Percentiles rank a stretch among this genome's conserved stretches.
Conservation (phyloP, 352 stramenopile genomes). For the Pythium myriotylum region DNA sequence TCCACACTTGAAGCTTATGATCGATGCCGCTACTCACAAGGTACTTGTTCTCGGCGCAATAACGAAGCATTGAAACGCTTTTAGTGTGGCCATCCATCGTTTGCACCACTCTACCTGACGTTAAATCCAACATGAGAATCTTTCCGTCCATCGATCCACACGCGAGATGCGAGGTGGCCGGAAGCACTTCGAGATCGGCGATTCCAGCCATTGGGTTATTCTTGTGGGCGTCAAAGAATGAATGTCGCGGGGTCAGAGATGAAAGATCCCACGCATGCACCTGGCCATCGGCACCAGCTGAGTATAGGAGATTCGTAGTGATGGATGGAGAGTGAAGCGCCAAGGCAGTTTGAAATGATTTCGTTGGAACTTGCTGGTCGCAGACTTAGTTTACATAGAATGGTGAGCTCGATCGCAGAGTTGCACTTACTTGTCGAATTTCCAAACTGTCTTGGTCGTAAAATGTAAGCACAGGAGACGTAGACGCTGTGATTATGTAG, state of each 20-base stretch:
- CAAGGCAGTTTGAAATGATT: slow-evolving; percentile 41
- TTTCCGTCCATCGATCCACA: slow-evolving; percentile 49
- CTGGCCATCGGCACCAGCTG: slow-evolving; percentile 39
- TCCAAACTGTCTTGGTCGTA: slow-evolving; percentile 53
- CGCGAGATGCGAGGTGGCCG: slow-evolving; percentile 38
- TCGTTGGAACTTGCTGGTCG: slow-evolving; percentile 51
- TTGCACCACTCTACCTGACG: slow-evolving; percentile 29
- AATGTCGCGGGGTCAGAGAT: slow-evolving; percentile 33
- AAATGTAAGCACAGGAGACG: slow-evolving; percentile 52
- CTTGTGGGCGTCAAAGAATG: slow-evolving; percentile 37
- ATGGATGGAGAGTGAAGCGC: slow-evolving; percentile 13
- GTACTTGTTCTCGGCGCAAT: slow-evolving; percentile 50
- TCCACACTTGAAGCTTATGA: slow-evolving; percentile 63
- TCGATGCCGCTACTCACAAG: slow-evolving; percentile 58
- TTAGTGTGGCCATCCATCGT: slow-evolving; percentile 44
- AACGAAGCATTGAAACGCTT: slow-evolving; percentile 48
- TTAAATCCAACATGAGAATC: slow-evolving; percentile 63
- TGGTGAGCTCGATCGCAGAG: background rate
- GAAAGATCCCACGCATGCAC: slow-evolving; percentile 50
- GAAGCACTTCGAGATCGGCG: slow-evolving; percentile 44
- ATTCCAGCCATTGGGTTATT: slow-evolving; percentile 25
- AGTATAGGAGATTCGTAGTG: slow-evolving; percentile 35
- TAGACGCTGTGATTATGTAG: slow-evolving; percentile 52
- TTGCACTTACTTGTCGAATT: slow-evolving; percentile 43
- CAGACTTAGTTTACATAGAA: background rate